Evolutionary conservation across 2,329 filamentous ascomycete genomes (phyloP), one percentile per base, ranked within the genome.

Genomic region (Xylaria sp.): DNA sequence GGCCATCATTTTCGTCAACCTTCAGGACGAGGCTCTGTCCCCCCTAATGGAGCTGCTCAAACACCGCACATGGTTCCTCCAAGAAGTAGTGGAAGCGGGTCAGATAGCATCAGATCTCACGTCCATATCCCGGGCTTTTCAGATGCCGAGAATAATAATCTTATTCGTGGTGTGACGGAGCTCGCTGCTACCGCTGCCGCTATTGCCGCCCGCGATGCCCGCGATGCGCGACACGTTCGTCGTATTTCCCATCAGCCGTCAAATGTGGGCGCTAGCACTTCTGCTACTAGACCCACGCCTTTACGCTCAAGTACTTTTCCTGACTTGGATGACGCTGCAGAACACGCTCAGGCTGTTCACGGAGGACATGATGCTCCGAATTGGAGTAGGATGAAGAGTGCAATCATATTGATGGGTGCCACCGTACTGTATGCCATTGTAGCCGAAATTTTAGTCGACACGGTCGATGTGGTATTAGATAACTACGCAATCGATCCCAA

Each of bases 311-410:
- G 78, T 28, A 81, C 79, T 3, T 79, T 84, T 51, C 77, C 78
- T 6, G 83, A 85, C 13, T 78, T 81, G 42, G 88, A 88, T 46
- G 85, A 87, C 38, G 76, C 78, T 26, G 79, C 76, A 42, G 81
- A 81, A 31, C 82, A 85, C 53, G 81, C 78, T 0, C 74, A 75
- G n/a, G 79, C 79, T n/a, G 78, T 81, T 15, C 85, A 86, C 61
- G 93, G 92, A 54, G 94, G 95, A 0, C 97, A 99, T 76, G 96
- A 99, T 80, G 96, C 96, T n/a, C 96, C 96, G 4, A 99, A 99
- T 79, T 99, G 96, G 96, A 93, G 95, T 75, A 90, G 94, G 69
- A 88, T 87, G 62, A 98, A 98, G 87, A 97, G 93, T 84, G 87
- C 93, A 2, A 84, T 97, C 56, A 95, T 99, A 67, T 85, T 99